Evolutionary conservation across 176 grass and related monocot genomes (phyloP).

Genomic region (Musa troglodytarum): DNA sequence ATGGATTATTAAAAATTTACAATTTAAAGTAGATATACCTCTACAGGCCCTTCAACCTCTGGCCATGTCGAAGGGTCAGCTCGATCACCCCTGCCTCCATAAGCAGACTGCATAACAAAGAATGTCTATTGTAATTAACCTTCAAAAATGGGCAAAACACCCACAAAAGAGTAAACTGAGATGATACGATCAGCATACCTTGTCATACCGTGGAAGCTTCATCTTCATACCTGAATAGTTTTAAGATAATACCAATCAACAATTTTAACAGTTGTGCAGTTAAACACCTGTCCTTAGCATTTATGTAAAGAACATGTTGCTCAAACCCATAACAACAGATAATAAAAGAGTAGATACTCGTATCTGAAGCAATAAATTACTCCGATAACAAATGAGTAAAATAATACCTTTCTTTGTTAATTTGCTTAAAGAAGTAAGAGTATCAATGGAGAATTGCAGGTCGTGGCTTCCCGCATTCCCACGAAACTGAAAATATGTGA

Average conservation of each 20-base stretch:
- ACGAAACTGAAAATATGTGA: conserved; percentile 57
- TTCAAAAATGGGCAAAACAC: conserved; percentile 20
- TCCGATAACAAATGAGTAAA: not conserved
- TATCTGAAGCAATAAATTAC: not conserved
- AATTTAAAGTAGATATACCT: conserved; percentile 39
- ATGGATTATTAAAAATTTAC: not conserved
- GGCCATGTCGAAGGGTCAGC: conserved; percentile 86
- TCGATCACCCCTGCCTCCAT: conserved; percentile 86
- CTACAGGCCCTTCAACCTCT: conserved; percentile 77
- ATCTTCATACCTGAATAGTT: conserved; percentile 72
- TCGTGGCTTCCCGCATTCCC: conserved; percentile 99
- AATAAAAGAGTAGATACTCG: not conserved
- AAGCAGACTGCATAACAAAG: conserved; percentile 70
- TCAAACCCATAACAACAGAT: not conserved
- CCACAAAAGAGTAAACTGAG: conserved; percentile 17
- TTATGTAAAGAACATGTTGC: conserved; percentile 10
- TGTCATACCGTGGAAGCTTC: conserved; percentile 91
- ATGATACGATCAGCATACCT: conserved; percentile 47
- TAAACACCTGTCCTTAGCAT: not conserved
- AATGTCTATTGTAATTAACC: conserved; percentile 26
- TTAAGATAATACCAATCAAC: conserved; percentile 21
- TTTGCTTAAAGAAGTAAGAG: conserved; percentile 63
- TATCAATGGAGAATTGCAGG: conserved; percentile 79
- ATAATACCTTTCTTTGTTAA: conserved; percentile 80
- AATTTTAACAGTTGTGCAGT: conserved; percentile 18